phyloP scores from a whole-genome alignment of 148 eudicot species.

The Polygonum maritimum region DNA sequence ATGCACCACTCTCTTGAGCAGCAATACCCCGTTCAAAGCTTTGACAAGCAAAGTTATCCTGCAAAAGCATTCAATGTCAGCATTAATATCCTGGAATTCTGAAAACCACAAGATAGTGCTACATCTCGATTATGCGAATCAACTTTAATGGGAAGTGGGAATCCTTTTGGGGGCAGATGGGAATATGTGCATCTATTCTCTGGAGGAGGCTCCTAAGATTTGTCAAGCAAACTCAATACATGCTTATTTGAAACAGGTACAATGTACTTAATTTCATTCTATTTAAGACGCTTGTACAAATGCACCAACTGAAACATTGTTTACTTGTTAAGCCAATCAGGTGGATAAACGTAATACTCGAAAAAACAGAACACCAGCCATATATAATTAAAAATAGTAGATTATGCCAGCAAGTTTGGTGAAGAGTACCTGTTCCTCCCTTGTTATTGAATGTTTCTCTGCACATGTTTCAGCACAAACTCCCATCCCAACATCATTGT shows the following conservation, averaged over 20 bases:
- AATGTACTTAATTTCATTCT: neutral
- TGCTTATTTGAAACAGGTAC: neutral
- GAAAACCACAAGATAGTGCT: neutral
- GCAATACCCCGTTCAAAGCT: constrained; percentile 97
- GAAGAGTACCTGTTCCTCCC: constrained; percentile 62
- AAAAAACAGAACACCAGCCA: neutral
- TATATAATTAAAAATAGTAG: neutral
- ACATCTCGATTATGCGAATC: neutral
- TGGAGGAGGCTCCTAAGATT: neutral
- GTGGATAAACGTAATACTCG: neutral
- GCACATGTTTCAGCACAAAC: constrained; percentile 94
- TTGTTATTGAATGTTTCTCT: constrained; percentile 63
- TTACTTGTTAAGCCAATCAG: neutral
- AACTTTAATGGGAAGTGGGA: neutral
- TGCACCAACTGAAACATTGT: neutral
- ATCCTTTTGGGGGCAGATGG: neutral
- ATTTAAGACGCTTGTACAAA: neutral
- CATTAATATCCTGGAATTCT: neutral
- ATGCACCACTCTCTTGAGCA: constrained; percentile 75
- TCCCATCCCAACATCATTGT: constrained; percentile 90
- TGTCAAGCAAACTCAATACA: neutral
- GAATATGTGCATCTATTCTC: neutral
- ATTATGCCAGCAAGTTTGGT: neutral
- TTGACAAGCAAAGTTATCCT: constrained; percentile 90
- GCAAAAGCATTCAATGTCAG: constrained; percentile 14